Percentiles rank a stretch among this genome's conserved stretches.
phyloP scores from a whole-genome alignment of 768 basidiomycete species.

The Leccinum incarnatum region DNA sequence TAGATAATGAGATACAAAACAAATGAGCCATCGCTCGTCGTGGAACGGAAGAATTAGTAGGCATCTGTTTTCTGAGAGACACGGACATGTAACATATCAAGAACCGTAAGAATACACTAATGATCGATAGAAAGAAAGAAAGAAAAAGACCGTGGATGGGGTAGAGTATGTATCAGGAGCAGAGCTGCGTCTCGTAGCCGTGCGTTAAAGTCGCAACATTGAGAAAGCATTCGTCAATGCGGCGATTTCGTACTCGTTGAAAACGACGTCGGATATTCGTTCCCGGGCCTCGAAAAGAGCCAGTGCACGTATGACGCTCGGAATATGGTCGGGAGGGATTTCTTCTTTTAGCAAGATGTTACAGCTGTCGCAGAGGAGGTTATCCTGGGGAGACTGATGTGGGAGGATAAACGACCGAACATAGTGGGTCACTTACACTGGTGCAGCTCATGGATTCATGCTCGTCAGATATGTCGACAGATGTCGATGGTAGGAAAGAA shows the following conservation, averaged over 20 bases:
- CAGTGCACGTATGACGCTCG: conserved; percentile 22
- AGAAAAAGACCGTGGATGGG: neutral
- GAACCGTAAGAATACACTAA: conserved; percentile 1
- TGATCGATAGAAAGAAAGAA: neutral
- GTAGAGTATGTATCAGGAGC: neutral
- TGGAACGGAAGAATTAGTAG: neutral
- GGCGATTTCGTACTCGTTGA: conserved; percentile 15
- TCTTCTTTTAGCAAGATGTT: conserved; percentile 12
- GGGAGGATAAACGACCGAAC: neutral
- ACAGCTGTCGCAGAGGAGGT: conserved; percentile 14
- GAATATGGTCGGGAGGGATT: conserved; percentile 21
- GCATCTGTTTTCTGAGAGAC: neutral
- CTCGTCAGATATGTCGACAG: conserved; percentile 1
- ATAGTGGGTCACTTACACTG: conserved; percentile 7
- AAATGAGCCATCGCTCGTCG: neutral
- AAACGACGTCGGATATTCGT: neutral
- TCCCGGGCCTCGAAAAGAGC: conserved; percentile 16
- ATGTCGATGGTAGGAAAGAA: neutral
- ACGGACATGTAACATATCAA: conserved; percentile 1
- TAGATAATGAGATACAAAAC: conserved; percentile 7
- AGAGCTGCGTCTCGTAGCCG: neutral
- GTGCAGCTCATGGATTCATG: conserved; percentile 4
- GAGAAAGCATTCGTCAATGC: conserved; percentile 21
- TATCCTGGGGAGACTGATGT: conserved; percentile 8
- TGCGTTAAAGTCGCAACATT: conserved; percentile 18